A percentile compares a stretch with the other conserved stretches of the same genome.
These are phyloP conservation scores for Pontederia paniculata DNA, from an alignment of 176 grass and related monocot species.

Conservation along the genomic window DNA sequence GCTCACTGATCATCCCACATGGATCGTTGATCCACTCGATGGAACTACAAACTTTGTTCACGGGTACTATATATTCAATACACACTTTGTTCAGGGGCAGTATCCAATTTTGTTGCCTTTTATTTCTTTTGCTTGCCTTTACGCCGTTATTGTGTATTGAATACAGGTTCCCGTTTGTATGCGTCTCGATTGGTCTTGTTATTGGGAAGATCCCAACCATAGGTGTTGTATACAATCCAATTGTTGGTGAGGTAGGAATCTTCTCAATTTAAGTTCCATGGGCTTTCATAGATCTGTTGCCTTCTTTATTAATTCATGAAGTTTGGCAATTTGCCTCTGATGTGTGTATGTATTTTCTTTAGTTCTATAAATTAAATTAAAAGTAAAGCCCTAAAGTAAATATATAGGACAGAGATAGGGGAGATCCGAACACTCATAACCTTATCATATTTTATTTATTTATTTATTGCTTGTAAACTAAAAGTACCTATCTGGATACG, in stretches of 20 bases:
- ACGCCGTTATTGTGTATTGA: not conserved
- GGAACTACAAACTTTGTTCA: constrained; percentile 96
- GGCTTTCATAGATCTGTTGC: not conserved
- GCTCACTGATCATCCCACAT: constrained; percentile 69
- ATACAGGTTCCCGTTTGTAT: constrained; percentile 73
- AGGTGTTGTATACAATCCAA: constrained; percentile 87
- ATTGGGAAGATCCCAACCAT: constrained; percentile 47
- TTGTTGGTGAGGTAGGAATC: constrained; percentile 67
- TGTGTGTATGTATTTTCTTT: too few species aligned
- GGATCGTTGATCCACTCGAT: constrained; percentile 85
- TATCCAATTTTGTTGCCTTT: not conserved
- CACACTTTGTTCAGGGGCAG: too few species aligned
- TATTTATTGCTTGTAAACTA: too few species aligned
- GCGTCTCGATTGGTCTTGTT: constrained; percentile 78
- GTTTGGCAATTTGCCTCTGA: too few species aligned
- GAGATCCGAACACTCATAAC: too few species aligned
- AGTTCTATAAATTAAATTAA: too few species aligned
- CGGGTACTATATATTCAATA: constrained; percentile 33
- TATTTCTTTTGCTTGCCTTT: constrained; percentile 6
- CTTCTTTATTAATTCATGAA: not conserved
- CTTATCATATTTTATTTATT: too few species aligned
- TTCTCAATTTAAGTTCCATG: not conserved
- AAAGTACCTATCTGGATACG: too few species aligned
- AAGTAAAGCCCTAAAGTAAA: too few species aligned
- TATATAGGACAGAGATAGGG: too few species aligned